Evolutionary conservation across 2,329 filamentous ascomycete genomes (phyloP).

Genomic region (Claviceps quebecensis): DNA sequence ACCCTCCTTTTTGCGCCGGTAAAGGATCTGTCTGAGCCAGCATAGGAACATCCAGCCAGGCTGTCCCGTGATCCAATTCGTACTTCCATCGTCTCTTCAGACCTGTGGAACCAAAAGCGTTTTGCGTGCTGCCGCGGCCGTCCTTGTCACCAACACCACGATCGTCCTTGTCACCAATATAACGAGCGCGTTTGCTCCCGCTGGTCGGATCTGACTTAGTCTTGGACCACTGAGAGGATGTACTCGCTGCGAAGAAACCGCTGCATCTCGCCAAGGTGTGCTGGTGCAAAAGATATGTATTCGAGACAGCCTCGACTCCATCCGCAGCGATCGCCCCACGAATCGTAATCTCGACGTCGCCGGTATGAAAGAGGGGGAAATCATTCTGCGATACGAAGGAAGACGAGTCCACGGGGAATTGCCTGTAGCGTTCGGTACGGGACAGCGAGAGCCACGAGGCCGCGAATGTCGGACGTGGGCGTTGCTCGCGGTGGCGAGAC

Average conservation of each 20-base stretch:
- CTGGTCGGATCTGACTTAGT: slow-evolving; percentile 14
- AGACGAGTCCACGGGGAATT: slow-evolving; percentile 63
- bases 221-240: slow-evolving; percentile 58
- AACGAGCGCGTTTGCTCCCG: slow-evolving; percentile 34
- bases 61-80: slow-evolving; percentile 65
- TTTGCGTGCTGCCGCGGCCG: not conserved
- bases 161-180: not conserved
- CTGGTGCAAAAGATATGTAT: slow-evolving; percentile 74
- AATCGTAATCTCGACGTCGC: slow-evolving; percentile 84
- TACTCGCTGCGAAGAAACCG: slow-evolving; percentile 83
- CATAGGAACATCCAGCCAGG: slow-evolving; percentile 67
- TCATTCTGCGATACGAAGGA: slow-evolving; percentile 68
- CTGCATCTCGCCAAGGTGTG: slow-evolving; percentile 82
- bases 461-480: slow-evolving; percentile 29
- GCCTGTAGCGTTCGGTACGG: slow-evolving; percentile 57
- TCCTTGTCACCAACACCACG: not conserved
- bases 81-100: slow-evolving; percentile 60
- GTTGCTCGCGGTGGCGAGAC: slow-evolving; percentile 1
- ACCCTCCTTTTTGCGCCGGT: not conserved
- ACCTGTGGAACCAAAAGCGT: not conserved
- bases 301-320: slow-evolving; percentile 38
- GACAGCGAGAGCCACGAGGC: slow-evolving; percentile 46
- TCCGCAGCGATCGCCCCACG: slow-evolving; percentile 43
- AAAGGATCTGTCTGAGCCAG: slow-evolving; percentile 61
- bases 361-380: slow-evolving; percentile 84